Evolutionary conservation across 1,139 yeast genomes (phyloP).

Genomic region (Suhomyces wounanorum): DNA sequence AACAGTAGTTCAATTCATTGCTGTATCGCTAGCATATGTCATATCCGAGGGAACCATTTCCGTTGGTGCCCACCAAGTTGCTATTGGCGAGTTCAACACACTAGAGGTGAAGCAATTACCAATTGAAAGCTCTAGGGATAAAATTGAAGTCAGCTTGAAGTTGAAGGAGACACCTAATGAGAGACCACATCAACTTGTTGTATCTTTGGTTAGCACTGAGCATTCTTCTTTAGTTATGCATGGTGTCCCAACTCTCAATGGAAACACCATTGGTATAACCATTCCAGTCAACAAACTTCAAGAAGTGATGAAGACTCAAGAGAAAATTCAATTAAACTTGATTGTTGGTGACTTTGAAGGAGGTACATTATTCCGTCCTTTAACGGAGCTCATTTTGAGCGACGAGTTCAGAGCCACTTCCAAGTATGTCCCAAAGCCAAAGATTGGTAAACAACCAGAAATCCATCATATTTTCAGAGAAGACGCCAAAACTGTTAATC

Average conservation of each 20-base stretch:
- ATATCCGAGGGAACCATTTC: conserved; percentile 32
- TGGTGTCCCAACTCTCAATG: conserved; percentile 18
- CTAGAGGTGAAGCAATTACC: conserved; percentile 36
- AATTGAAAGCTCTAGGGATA: conserved; percentile 37
- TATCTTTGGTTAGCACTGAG: conserved; percentile 20
- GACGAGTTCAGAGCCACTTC: conserved; percentile 28
- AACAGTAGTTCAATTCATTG: conserved; percentile 16
- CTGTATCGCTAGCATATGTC: conserved; percentile 26
- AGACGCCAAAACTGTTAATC: conserved; percentile 56
- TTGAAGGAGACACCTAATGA: conserved; percentile 22
- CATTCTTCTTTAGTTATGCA: conserved; percentile 21
- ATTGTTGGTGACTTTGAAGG: conserved; percentile 33
- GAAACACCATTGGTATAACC: conserved; percentile 26
- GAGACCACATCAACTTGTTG: conserved; percentile 25
- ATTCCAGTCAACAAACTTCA: conserved; percentile 40
- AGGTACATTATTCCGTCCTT: conserved; percentile 28
- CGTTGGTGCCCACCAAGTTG: conserved; percentile 27
- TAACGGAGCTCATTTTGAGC: conserved; percentile 39
- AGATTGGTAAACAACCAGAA: conserved; percentile 60
- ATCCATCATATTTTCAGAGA: conserved; percentile 67
- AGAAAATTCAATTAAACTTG: conserved; percentile 33
- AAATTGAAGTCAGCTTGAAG: conserved; percentile 31
- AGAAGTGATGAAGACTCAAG: conserved; percentile 38
- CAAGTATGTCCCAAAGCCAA: conserved; percentile 31
- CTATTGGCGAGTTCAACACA: conserved; percentile 41